Base-by-base conservation (phyloP, 306 rosid species). In the Arachis stenosperma region DNA sequence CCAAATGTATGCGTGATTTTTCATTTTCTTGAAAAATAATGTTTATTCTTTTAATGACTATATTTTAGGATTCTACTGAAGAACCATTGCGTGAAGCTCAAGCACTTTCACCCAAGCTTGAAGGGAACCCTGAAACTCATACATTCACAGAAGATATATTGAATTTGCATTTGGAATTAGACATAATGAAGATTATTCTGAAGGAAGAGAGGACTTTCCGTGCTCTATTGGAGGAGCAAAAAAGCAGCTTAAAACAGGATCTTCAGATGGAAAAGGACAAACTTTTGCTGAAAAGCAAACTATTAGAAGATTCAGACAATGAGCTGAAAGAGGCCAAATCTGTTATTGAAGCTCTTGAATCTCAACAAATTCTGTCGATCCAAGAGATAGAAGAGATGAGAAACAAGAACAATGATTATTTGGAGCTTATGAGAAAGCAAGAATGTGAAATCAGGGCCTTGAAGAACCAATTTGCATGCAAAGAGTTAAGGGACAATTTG, bases 101-200 rank as follows among this genome's bases (percentile, higher is more conserved):
- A 80, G 72, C 72, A 52, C 62, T 82, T 75, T 85, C 69, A 47
- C 57, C 65, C 33, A 70, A 61, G 77, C 69, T 65, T 62, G 82
- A 64, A 48, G 55, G 63, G 44, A 76, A 73, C 70, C 75, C 71
- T 74, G 87, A 81, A 69, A 17, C 81, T 69, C 46, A 13, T 13
- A 30, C 72, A 73, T 81, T 71, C 33, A 85, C 90, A 15, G 93
- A 94, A 67, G 96, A 91, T 74, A 84, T 85, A 67, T 71, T 94
- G 79, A 84, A 86, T 70, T 84, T 94, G 85, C 90, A 86, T 66
- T 63, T 94, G 79, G 97, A 94, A 79, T 77, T 84, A 78, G 99
- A 94, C 78, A 80, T 89, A 76, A 41, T 85, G 8, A 94, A 89
- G 87, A 86, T 89, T 73, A 91, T 94, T 80, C 77, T 94, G 67